These are phyloP conservation scores for Emmonsiellopsis sp. DNA, from an alignment of 2,329 filamentous ascomycete genomes.

Conservation along the genomic window DNA sequence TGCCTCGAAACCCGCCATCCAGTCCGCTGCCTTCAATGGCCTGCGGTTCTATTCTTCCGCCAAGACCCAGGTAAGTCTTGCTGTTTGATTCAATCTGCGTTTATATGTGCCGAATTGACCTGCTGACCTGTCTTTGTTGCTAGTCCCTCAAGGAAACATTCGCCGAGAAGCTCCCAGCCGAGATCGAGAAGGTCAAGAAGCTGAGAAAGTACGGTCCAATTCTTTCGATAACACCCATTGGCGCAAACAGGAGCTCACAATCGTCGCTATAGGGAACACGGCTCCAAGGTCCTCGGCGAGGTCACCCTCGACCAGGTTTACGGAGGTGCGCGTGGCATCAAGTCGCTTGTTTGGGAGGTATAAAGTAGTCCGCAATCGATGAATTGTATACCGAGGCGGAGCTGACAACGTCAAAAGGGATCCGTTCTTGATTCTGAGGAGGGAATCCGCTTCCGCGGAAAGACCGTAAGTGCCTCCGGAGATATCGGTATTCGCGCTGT, in stretches of 20 bases:
- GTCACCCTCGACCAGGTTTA: slow-evolving; percentile 99
- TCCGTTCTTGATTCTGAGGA: slow-evolving; percentile 97
- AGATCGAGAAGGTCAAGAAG: slow-evolving; percentile 99
- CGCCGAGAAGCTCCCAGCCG: slow-evolving; percentile 86
- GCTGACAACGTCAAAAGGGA: slow-evolving; percentile 39
- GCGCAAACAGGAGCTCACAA: not conserved
- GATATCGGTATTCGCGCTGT: not conserved
- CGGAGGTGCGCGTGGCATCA: slow-evolving; percentile 97
- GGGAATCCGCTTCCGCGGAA: slow-evolving; percentile 98
- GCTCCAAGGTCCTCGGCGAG: slow-evolving; percentile 91
- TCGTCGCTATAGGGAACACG: slow-evolving; percentile 62
- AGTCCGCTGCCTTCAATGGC: slow-evolving; percentile 67
- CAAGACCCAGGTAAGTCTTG: slow-evolving; percentile 66
- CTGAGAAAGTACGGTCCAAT: slow-evolving; percentile 71
- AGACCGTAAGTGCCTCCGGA: slow-evolving; percentile 55
- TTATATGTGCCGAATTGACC: slow-evolving; percentile 10
- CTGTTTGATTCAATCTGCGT: slow-evolving; percentile 11
- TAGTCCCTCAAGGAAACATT: slow-evolving; percentile 98
- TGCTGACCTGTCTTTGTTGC: slow-evolving; percentile 4
- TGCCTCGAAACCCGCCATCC: slow-evolving; percentile 58
- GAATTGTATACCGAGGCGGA: not conserved
- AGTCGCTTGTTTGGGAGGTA: slow-evolving; percentile 94
- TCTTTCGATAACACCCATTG: not conserved
- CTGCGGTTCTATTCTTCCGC: slow-evolving; percentile 79
- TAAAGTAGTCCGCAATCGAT: slow-evolving; percentile 2